phyloP scores from a whole-genome alignment of 768 basidiomycete genomes.

The Mycena pura region DNA sequence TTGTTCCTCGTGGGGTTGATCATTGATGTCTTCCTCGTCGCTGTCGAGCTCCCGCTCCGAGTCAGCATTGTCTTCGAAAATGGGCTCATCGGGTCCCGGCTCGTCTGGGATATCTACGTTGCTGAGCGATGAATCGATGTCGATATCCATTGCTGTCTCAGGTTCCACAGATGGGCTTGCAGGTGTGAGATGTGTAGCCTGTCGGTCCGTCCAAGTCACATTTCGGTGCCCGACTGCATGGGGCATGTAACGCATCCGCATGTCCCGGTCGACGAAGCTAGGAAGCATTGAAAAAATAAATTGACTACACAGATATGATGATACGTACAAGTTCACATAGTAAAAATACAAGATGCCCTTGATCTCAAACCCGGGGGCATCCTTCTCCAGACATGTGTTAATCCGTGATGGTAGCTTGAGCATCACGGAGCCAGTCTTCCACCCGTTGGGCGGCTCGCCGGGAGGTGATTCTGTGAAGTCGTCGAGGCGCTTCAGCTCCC shows the following conservation, averaged over 20 bases:
- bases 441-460: too few relatives aligned
- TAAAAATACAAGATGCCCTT: slow-evolving; percentile 36
- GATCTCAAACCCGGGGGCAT: slow-evolving; percentile 39
- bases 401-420: slow-evolving; percentile 31
- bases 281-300: neutral
- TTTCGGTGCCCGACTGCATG: slow-evolving; percentile 38
- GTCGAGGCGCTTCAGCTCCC: slow-evolving; percentile 28
- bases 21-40: too few relatives aligned
- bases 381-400: slow-evolving; percentile 31
- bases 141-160: too few relatives aligned
- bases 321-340: slow-evolving; percentile 48
- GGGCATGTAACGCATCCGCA: slow-evolving; percentile 41
- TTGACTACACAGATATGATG: neutral
- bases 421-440: slow-evolving; percentile 30
- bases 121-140: too few relatives aligned
- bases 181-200: too few relatives aligned
- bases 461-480: neutral
- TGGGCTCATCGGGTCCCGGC: too few relatives aligned
- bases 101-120: too few relatives aligned
- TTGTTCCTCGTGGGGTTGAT: too few relatives aligned
- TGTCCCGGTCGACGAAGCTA: slow-evolving; percentile 50
- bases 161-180: too few relatives aligned
- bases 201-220: too few relatives aligned
- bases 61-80: too few relatives aligned
- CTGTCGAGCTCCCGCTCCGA: too few relatives aligned